Base-by-base conservation (phyloP, 768 basidiomycete species). In the Trametes cinnabarina region DNA sequence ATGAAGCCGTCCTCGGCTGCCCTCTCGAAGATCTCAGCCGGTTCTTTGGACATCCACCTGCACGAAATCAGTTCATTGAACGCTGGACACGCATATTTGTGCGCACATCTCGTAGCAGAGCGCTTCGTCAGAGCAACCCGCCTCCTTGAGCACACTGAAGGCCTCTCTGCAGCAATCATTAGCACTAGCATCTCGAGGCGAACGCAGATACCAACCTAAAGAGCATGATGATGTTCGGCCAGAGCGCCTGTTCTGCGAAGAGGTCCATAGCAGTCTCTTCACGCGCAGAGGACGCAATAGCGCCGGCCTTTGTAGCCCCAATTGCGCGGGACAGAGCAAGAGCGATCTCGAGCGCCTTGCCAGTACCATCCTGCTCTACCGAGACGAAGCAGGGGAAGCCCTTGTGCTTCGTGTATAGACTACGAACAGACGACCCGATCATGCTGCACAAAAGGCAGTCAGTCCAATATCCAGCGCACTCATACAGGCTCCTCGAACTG, bases 11-110 rank as follows among this genome's bases (percentile, higher is more conserved):
- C 83, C 62, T 86, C 84, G 6, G 84, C 85, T 8, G 85, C 83
- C 17, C 82, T 74, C 68, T 86, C 85, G 66, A 86, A 86, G 39
- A 86, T 85, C 63, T 85, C 84, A 7, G 84, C 84, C 1, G 85
- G 84, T 63, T 86, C 84, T 63, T 85, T 86, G 23, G 84, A 85
- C 83, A 86, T 86, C 84, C 85, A 85, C 83, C 84, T 83, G 47
- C 17, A 50, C 5, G 3, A 17, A 23, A 15, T 12, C 9, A 14
- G 37, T 15, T 39, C 22, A 46, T 12, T 25, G 23, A 46, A 26
- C 10, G 15, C 23, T 3, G 25, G 3, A 4, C 23, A 46, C 12
- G 15, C 25, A 28, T 2, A 14, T 5, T 25, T 9, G 4, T 26
- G 64, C 70, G 26, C 17, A 84, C 84, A 85, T 84, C 65, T 86